Evolutionary conservation across 2,329 filamentous ascomycete genomes (phyloP), one percentile per base, ranked within the genome.

Genomic region (Aspergillus felis): DNA sequence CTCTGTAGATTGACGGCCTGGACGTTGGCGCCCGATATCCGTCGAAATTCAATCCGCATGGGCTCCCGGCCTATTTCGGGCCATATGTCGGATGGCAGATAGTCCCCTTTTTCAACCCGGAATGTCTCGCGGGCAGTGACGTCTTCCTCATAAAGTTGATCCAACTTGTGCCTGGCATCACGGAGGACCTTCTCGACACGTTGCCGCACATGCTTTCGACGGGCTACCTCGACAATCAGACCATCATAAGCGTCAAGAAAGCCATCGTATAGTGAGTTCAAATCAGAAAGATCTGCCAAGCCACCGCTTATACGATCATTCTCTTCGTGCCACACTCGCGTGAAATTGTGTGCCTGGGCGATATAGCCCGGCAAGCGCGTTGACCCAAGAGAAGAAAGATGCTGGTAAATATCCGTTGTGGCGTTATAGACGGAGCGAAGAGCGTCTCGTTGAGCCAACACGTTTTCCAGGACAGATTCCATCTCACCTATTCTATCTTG

Each of bases 31-130:
- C 74, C 74, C 2, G 71, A 67, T 53, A 76, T 61, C 22, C 74
- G 71, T 28, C 61, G 64, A 47, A 76, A 77, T 52, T 71, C 68
- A 28, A 75, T 79, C 58, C 74, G 79, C 63, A 83, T 83, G 27
- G 79, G 82, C n/a, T 78, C 81, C 61, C 83, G 69, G 47, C 66
- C 84, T 72, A 94, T 83, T 1, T 88, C 89, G 0, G 87, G 87
- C 91, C 92, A 97, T 24, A 97, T 84, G 71, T 97, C 92, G 0
- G 88, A 87, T 0, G 94, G 94, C 10, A 99, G 76, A 70, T 87
- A 96, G 62, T 95, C 91, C 7, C 92, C 92, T 12, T 94, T 87
- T 47, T 96, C 89, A 28, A 87, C 81, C 35, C 89, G 84, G 72
- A 99, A 97, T 0, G 83, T 79, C 61, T 95, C 89, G 41, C 94